Conservation (phyloP, 2,329 filamentous ascomycete species). For the Raffaelea deltoideospora region DNA sequence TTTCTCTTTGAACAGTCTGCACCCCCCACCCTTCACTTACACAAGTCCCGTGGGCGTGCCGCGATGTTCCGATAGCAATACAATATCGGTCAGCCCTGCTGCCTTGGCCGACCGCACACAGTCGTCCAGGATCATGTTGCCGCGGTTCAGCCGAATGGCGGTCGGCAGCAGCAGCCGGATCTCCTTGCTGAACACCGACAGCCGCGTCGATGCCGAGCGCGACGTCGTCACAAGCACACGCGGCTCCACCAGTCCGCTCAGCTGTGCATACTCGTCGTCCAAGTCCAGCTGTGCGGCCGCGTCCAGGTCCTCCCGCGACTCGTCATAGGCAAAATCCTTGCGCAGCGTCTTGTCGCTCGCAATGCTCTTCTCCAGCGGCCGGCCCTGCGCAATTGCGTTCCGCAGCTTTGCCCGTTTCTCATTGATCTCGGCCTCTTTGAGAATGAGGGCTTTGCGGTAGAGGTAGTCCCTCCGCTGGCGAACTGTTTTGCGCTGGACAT, state of each 20-base stretch:
- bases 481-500: conserved; percentile 50
- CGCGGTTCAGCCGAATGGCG: conserved; percentile 75
- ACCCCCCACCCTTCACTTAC: no score
- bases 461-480: conserved; percentile 76
- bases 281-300: conserved; percentile 56
- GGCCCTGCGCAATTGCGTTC: conserved; percentile 75
- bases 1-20: no score
- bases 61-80: conserved; percentile 83
- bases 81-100: conserved; percentile 67
- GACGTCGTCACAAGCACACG: conserved; percentile 76
- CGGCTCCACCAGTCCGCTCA: conserved; percentile 79
- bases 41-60: conserved; percentile 73
- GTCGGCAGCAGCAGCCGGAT: conserved; percentile 61
- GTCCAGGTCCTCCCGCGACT: conserved; percentile 55
- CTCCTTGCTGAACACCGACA: conserved; percentile 88
- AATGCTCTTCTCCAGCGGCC: conserved; percentile 65
- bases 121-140: conserved; percentile 76
- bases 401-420: conserved; percentile 82
- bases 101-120: conserved; percentile 69
- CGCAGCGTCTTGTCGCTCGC: conserved; percentile 75
- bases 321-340: conserved; percentile 87
- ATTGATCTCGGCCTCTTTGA: conserved; percentile 82
- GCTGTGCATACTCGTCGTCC: conserved; percentile 79
- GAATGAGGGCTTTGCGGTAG: conserved; percentile 72
- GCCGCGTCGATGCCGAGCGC: conserved; percentile 67